Evolutionary conservation across 2,329 filamentous ascomycete species (phyloP), one percentile per base, ranked within the genome.

Genomic region (Fusarium citri): DNA sequence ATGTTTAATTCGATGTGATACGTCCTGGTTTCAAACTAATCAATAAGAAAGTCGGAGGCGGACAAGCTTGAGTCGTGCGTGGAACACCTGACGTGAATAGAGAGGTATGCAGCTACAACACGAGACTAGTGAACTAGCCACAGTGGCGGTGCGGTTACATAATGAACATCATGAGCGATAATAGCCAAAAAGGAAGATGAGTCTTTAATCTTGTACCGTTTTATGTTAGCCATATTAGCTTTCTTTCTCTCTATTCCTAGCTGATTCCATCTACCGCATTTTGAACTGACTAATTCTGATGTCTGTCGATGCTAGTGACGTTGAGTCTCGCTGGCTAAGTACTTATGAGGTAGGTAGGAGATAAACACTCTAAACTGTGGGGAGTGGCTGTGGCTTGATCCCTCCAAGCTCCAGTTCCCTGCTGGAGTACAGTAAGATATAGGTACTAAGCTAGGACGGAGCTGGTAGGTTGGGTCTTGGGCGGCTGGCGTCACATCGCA

Each of bases 81-180:
- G 65, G 62, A 64, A 72, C 72, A 72, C 59, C 71, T 76, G 71
- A 76, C 72, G 64, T 72, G 62, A 73, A 60, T 60, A 65, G 34
- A 61, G 56, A 62, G 58, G 63, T 66, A 72, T 68, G 58, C 49
- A 68, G 64, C 68, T 57, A 54, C 57, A 68, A 73, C 71, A 76
- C 69, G 64, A 67, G 71, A 76, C 64, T 61, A 57, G 51, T 10
- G 8, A 10, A 9, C 11, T 45, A 69, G 66, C 69, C 73, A 72
- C 64, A 54, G 51, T 65, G 78, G 77, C 78, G 69, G 77, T 78
- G 71, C 59, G 48, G 47, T 76, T 78, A 76, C 76, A 74, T 77
- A 75, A 76, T 68, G 51, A 73, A 62, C 64, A 70, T 20, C 37
- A 23, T 74, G 42, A 71, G 59, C 64, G 59, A 70, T 74, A 66